Base-by-base conservation (phyloP, 148 eudicot species). In the Amaranthus hypochondriacus region DNA sequence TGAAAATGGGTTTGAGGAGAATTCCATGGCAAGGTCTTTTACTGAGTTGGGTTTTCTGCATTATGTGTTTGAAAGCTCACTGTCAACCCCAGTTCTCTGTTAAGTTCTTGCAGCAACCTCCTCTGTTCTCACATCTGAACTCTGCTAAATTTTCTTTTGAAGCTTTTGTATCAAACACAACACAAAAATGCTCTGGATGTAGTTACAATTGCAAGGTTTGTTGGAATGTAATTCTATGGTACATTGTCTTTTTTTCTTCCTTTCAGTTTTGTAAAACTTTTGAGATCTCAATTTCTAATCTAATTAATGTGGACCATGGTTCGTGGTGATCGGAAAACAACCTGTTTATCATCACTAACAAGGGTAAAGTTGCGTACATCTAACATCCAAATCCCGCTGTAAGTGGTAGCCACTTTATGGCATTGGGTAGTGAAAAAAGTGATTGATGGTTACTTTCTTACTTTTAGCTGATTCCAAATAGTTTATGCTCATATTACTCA, bases 161-260 rank as follows among this genome's bases (percentile, higher is more conserved):
- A 80, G 94, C 84, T 70, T 71, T 82, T n/a, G 77, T 68, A 57
- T 81, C 80, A 62, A 78, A 75, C 75, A 75, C 75, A 68, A 83
- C 68, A 3, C 55, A 46, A 71, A 55, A 71, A 56, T 90, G 93
- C 83, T 51, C 72, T 49, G 75, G 85, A 9, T 92, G 94, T 60
- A 79, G 76, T 76, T 78, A 84, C 83, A 84, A 66, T 78, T 95
- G 99, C 86, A 87, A 85, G 99, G 99, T 95, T 62, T 68, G 80
- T 12, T 50, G 15, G n/a, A 47, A 48, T 15, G 56, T 50, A 21
- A 21, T 64, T 13, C n/a, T 64, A 46, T 64, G 15, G 68, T 46
- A 64, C 15, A 64, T 46, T 64, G 7, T 64, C 21, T 44, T 44
- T 44, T 6, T 7, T 64, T 28, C 39, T 64, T 13, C 3, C 21